Evolutionary conservation across 805 yeast species (phyloP), one percentile per base, ranked within the genome.

Genomic region (Priceomyces fermenticarens): DNA sequence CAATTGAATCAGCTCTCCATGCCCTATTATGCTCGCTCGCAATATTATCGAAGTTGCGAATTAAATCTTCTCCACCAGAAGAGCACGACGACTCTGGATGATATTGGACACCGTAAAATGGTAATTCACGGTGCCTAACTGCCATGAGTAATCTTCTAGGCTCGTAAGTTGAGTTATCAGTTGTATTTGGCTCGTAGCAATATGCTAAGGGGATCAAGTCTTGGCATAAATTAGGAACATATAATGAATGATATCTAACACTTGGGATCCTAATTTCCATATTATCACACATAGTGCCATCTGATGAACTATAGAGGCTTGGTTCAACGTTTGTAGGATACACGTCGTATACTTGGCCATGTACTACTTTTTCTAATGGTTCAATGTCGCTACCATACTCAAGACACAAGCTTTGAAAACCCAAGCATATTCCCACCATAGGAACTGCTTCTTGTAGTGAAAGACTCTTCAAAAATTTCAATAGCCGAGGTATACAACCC

Each of bases 71-170:
- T 2, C 99, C 99, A 35, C 65, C 52, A 10, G 72, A 67, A 0
- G 97, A 88, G 52, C 96, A 88, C 30, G 91, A 80, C 1, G 97
- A 88, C 55, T 93, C 99, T 0, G 99, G 99, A 55, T 93, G 99
- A 55, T 90, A 95, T 55, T 93, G 99, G 2, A 93, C 97, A 0
- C 96, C 99, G 58, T 72, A 91, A 66, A 85, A 85, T 0, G 97
- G 97, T 14, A 65, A 62, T 0, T 29, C 13, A 0, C 36, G 49
- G 53, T 87, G 90, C 54, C 67, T 75, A 0, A 76, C 93, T 0
- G 95, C 96, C 99, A 93, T 93, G 25, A 88, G 57, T 4, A 85
- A 63, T 30, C 55, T 54, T 3, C 37, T 43, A 2, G 42, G 42
- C n/a, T 52, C 55, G 4, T 39, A 41, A 2, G 42, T 43, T 11